Percentiles rank a stretch among this genome's conserved stretches.
These are phyloP conservation scores for Myxozyma melibiosi DNA, from an alignment of 805 yeast genomes.

Conservation along the genomic window DNA sequence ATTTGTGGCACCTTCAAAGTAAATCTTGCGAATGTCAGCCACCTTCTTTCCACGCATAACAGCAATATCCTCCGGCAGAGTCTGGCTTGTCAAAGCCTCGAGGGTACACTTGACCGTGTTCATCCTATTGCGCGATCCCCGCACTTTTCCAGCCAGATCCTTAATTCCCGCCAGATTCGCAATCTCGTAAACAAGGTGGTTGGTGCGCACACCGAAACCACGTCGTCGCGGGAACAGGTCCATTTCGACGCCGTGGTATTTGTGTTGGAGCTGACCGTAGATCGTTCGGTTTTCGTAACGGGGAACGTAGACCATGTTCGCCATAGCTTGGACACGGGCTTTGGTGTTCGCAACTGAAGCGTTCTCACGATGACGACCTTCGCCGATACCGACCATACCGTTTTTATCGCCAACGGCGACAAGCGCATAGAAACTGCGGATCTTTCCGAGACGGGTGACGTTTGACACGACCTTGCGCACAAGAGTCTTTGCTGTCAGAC, in stretches of 20 bases:
- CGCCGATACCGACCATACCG: constrained; percentile 94
- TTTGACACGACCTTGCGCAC: constrained; percentile 71
- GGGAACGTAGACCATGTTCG: constrained; percentile 77
- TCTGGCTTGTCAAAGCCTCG: constrained; percentile 81
- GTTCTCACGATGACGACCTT: constrained; percentile 84
- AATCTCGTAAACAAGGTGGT: constrained; percentile 84
- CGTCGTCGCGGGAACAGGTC: constrained; percentile 77
- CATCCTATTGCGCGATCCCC: constrained; percentile 88
- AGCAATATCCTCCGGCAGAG: constrained; percentile 83
- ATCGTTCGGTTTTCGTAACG: constrained; percentile 91
- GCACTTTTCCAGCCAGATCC: constrained; percentile 85
- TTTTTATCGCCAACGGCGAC: constrained; percentile 90
- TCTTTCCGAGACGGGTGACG: constrained; percentile 91
- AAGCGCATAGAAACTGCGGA: constrained; percentile 75
- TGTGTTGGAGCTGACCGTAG: constrained; percentile 76
- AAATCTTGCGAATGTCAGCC: constrained; percentile 87
- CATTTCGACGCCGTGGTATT: constrained; percentile 83
- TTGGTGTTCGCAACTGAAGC: constrained; percentile 73
- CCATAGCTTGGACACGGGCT: constrained; percentile 93
- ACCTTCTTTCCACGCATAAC: constrained; percentile 91
- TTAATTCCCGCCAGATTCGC: constrained; percentile 93
- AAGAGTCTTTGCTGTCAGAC: constrained; percentile 4
- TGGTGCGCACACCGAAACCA: constrained; percentile 75
- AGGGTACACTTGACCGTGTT: constrained; percentile 88
- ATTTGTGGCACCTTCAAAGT: constrained; percentile 42